phyloP scores from a whole-genome alignment of 2,329 filamentous ascomycete species.

The Fusarium keratoplasticum region DNA sequence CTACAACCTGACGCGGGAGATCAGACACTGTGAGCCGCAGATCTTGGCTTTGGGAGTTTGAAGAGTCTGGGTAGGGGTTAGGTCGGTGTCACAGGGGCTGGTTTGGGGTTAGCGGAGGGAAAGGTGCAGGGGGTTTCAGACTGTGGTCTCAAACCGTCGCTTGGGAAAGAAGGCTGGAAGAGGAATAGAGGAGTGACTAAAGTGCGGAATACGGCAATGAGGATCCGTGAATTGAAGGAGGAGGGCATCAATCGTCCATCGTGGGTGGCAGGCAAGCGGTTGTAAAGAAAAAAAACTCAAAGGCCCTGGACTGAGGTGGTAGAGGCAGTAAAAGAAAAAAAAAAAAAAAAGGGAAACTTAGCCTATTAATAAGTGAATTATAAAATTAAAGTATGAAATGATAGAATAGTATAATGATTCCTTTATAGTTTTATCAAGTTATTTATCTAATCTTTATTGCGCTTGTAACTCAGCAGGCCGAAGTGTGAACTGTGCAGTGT shows the following conservation, averaged over 20 bases:
- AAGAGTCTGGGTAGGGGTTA: not conserved
- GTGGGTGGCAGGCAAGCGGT: not conserved
- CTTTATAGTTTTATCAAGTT: no score
- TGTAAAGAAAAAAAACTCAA: no score
- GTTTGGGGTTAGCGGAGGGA: not conserved
- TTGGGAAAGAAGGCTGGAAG: not conserved
- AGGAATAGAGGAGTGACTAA: not conserved
- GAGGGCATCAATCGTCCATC: not conserved
- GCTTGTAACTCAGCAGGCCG: no score
- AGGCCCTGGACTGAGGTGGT: no score
- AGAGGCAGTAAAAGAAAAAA: no score
- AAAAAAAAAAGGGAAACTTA: no score
- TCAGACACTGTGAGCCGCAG: constrained; percentile 24
- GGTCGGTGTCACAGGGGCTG: not conserved
- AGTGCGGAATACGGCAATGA: not conserved
- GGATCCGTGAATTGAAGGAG: not conserved
- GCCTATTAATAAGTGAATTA: no score
- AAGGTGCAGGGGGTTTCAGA: not conserved
- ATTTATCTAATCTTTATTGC: no score
- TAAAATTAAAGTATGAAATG: no score
- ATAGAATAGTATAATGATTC: no score
- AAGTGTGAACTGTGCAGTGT: no score
- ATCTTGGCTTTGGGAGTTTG: constrained; percentile 13
- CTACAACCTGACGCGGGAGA: constrained; percentile 12
- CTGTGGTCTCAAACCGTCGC: not conserved